Base-by-base conservation (phyloP, 306 rosid genomes). In the Lablab purpureus region DNA sequence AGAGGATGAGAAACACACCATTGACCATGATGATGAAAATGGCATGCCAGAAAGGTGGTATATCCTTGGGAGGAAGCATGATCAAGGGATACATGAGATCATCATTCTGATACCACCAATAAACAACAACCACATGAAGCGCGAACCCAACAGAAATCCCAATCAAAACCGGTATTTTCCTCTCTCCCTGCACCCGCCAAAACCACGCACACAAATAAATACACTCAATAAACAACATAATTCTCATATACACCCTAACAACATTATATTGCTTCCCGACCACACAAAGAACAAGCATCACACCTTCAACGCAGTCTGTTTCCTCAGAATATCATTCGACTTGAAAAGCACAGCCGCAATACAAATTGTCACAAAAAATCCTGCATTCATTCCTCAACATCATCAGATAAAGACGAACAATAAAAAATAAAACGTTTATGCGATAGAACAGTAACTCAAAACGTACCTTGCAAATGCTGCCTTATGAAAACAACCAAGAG, bases 1-100 rank as follows among this genome's bases (percentile, higher is more conserved):
- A 5, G 37, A 32, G 51, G 78, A 65, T 2, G 59, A 78, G 66
- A 77, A 73, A 78, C 83, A 69, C 77, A 95, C 99, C 99, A 85
- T 95, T 95, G 79, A 95, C 96, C 95, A 90, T 84, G 81, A 95
- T 91, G 83, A 91, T 84, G 81, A 93, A 95, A 74, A 93, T 90
- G 11, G 97, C 99, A 64, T 93, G 99, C 99, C 99, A 95, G 56
- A 95, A 95, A 25, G 98, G 98, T 17, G 96, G 99, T 85, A 91
- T 93, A 7, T 84, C 88, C 86, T 87, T 88, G 67, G 97, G 99
- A 76, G 99, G 99, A 87, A 91, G 93, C 97, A 95, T 88, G 83
- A 86, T 86, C 88, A 95, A 75, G 0, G 99, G 98, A 82, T 85
- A 89, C 81, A 95, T 65, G 25, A 93, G 89, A 85, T 93, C 94